These are phyloP conservation scores for Cystobasidium sp. DNA, from an alignment of 1,284 basidiomycete genomes.

Conservation along the genomic window DNA sequence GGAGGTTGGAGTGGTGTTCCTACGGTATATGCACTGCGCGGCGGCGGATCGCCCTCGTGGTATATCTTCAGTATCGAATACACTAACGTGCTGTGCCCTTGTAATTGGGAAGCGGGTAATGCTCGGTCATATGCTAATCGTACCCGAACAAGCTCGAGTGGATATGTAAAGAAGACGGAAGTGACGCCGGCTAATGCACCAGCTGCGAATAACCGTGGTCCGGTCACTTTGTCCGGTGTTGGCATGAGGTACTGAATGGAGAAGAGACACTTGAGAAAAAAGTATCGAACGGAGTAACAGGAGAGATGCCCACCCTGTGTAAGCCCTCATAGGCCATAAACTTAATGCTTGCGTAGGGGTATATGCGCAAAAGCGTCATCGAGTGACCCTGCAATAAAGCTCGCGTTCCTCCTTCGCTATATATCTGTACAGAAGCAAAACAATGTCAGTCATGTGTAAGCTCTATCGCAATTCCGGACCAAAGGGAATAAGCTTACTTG, in stretches of 20 bases:
- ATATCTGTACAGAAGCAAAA: constrained; percentile 67
- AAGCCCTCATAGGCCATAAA: constrained; percentile 96
- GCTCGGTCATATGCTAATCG: constrained; percentile 89
- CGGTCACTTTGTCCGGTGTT: constrained; percentile 75
- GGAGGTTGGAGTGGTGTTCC: constrained; percentile 37
- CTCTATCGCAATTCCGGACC: neutral
- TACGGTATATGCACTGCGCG: constrained; percentile 32
- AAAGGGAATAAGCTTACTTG: constrained; percentile 3
- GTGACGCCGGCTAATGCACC: constrained; percentile 88
- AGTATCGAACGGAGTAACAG: neutral
- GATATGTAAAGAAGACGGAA: constrained; percentile 91
- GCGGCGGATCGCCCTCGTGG: constrained; percentile 63
- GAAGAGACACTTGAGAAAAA: neutral
- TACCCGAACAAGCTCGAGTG: constrained; percentile 91
- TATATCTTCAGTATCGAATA: constrained; percentile 71
- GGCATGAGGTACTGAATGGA: constrained; percentile 72
- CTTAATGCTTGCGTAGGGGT: constrained; percentile 96
- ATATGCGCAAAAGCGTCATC: constrained; percentile 74
- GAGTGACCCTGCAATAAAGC: constrained; percentile 96
- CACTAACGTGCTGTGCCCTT: constrained; percentile 62
- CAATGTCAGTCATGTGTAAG: neutral
- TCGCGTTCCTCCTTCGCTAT: constrained; percentile 69
- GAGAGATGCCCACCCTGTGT: constrained; percentile 66
- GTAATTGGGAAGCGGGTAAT: constrained; percentile 36
- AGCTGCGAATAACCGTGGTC: constrained; percentile 79